Evolutionary conservation across 768 basidiomycete species (phyloP).

Genomic region (Suillus weaverae): DNA sequence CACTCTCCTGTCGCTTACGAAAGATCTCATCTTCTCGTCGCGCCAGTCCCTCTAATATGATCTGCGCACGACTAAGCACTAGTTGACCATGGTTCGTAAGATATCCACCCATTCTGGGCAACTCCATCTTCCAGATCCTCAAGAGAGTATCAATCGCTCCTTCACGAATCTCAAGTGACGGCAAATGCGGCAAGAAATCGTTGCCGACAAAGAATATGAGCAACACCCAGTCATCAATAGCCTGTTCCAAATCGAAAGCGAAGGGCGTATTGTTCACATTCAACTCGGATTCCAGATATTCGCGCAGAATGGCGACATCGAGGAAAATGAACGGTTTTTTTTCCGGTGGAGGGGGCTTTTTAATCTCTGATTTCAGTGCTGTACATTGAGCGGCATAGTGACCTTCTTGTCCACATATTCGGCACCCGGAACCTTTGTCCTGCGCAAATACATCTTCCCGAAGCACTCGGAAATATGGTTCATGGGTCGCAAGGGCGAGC

Average conservation of each 20-base stretch:
- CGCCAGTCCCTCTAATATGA: slow-evolving; percentile 96
- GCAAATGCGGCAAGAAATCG: slow-evolving; percentile 95
- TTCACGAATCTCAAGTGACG: slow-evolving; percentile 97
- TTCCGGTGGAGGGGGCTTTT: slow-evolving; percentile 54
- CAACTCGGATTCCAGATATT: slow-evolving; percentile 97
- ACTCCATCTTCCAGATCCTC: slow-evolving; percentile 92
- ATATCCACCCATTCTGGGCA: slow-evolving; percentile 97
- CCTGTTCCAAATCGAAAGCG: slow-evolving; percentile 91
- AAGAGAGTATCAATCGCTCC: slow-evolving; percentile 97
- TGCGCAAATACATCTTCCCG: slow-evolving; percentile 97
- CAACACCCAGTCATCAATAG: slow-evolving; percentile 99
- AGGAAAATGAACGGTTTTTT: slow-evolving; percentile 99
- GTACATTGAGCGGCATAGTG: slow-evolving; percentile 96
- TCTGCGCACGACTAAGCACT: slow-evolving; percentile 81
- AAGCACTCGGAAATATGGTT: slow-evolving; percentile 96
- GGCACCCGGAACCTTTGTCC: slow-evolving; percentile 76
- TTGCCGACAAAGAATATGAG: slow-evolving; percentile 99
- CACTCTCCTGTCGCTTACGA: slow-evolving; percentile 86
- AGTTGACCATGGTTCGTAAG: slow-evolving; percentile 90
- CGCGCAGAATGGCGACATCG: slow-evolving; percentile 92
- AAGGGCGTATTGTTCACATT: slow-evolving; percentile 76
- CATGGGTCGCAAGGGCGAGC: slow-evolving; percentile 96
- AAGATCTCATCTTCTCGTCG: slow-evolving; percentile 95
- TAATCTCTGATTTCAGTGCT: slow-evolving; percentile 66
- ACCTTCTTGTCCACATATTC: slow-evolving; percentile 91